A percentile compares a stretch with the other conserved stretches of the same genome.
Conservation (phyloP, 2,329 filamentous ascomycete species). For the Diaporthe eres region DNA sequence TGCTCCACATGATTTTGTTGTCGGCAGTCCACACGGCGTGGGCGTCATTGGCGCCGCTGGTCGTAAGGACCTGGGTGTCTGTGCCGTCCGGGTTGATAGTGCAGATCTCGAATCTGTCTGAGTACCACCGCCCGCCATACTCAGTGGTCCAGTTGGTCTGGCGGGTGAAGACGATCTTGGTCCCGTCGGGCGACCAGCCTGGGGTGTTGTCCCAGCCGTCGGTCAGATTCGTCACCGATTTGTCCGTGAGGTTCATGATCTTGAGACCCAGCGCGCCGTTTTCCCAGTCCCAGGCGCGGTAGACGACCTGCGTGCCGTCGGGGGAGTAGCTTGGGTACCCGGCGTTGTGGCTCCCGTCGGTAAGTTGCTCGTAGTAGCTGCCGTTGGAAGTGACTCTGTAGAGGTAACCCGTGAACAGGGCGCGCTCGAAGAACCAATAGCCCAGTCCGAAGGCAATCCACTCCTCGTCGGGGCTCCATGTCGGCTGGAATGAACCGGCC, state of each 20-base stretch:
- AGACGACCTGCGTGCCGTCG: constrained; percentile 54
- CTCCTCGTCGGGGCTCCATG: constrained; percentile 54
- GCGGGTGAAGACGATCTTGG: constrained; percentile 56
- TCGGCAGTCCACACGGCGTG: constrained; percentile 60
- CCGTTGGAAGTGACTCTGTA: constrained; percentile 40
- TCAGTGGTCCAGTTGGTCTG: constrained; percentile 45
- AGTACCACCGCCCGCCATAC: constrained; percentile 37
- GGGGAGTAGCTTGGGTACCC: constrained; percentile 57
- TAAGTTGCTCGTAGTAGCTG: constrained; percentile 49
- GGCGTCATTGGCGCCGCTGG: constrained; percentile 56
- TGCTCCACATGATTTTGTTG: constrained; percentile 57
- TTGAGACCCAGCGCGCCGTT: constrained; percentile 50
- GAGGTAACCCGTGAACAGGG: constrained; percentile 41
- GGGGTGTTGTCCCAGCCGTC: constrained; percentile 56
- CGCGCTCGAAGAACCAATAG: constrained; percentile 55
- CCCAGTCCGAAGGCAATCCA: constrained; percentile 57
- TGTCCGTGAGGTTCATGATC: constrained; percentile 49
- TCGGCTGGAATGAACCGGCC: constrained; percentile 57
- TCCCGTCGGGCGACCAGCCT: constrained; percentile 55
- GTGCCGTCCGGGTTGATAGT: constrained; percentile 58
- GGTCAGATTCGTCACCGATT: constrained; percentile 49
- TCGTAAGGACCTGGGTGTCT: constrained; percentile 52
- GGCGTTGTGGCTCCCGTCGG: constrained; percentile 50
- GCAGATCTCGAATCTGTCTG: constrained; percentile 55
- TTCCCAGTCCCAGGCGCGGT: constrained; percentile 47